These are phyloP conservation scores for Ophiostoma montium DNA, from an alignment of 2,329 filamentous ascomycete species.

Conservation along the genomic window DNA sequence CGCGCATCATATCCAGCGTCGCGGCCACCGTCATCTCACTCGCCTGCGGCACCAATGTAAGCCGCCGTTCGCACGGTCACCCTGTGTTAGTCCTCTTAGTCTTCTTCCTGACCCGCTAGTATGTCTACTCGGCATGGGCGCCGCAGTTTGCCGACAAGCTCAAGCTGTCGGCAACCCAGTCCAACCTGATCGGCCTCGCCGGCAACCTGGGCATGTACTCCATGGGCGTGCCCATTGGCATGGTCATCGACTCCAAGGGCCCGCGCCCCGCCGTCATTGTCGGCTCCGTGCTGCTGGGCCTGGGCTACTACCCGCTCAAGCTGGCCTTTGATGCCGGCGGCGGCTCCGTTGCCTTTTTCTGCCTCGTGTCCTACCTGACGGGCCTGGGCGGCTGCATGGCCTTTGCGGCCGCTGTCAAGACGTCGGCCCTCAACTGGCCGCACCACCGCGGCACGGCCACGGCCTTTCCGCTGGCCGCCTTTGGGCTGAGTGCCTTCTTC, in stretches of 20 bases:
- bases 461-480: slow-evolving; percentile 81
- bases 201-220: slow-evolving; percentile 93
- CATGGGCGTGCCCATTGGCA: slow-evolving; percentile 74
- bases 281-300: slow-evolving; percentile 56
- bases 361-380: slow-evolving; percentile 72
- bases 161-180: slow-evolving; percentile 79
- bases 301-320: slow-evolving; percentile 79
- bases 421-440: slow-evolving; percentile 81
- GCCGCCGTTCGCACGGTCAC: slow-evolving; percentile 15
- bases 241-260: slow-evolving; percentile 72
- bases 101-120: slow-evolving; percentile 35
- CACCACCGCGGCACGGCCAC: slow-evolving; percentile 84
- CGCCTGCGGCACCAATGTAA: slow-evolving; percentile 84
- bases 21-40: slow-evolving; percentile 75
- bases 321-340: slow-evolving; percentile 58
- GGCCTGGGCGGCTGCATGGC: slow-evolving; percentile 82
- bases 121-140: slow-evolving; percentile 96
- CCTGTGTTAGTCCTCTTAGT: not conserved
- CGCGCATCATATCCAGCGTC: slow-evolving; percentile 67
- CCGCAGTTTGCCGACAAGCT: slow-evolving; percentile 85
- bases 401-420: slow-evolving; percentile 80
- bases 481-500: slow-evolving; percentile 91
- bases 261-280: slow-evolving; percentile 65
- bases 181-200: slow-evolving; percentile 75
- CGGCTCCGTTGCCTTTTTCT: slow-evolving; percentile 48